These are phyloP conservation scores for Theobroma grandiflorum DNA, from an alignment of 441 rosid species.

Conservation along the genomic window DNA sequence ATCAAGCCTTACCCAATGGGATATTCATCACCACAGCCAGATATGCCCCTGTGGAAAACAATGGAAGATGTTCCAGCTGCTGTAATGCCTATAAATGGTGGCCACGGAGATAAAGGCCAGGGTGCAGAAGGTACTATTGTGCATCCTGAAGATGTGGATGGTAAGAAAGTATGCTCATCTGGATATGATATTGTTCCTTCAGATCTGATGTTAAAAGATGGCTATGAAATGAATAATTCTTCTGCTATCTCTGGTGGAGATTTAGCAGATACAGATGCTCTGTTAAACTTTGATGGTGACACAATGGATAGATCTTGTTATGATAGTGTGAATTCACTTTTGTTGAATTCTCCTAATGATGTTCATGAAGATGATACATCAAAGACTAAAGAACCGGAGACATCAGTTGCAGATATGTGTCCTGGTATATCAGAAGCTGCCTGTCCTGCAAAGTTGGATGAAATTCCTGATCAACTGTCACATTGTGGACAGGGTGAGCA, in stretches of 20 bases:
- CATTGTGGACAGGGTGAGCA: conserved; percentile 33
- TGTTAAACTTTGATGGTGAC: conserved; percentile 42
- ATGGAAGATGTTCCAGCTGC: conserved; percentile 43
- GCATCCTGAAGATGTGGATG: conserved; percentile 35
- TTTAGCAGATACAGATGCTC: conserved; percentile 40
- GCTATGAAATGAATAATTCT: conserved; percentile 33
- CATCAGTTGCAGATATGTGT: conserved; percentile 25
- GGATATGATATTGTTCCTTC: conserved; percentile 25
- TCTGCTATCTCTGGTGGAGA: conserved; percentile 42
- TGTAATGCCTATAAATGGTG: conserved; percentile 42
- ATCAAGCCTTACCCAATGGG: conserved; percentile 34
- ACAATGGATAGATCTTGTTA: conserved; percentile 29
- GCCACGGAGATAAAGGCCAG: conserved; percentile 37
- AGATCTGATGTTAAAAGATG: conserved; percentile 32
- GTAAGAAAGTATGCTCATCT: conserved; percentile 28
- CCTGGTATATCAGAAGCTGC: conserved; percentile 30
- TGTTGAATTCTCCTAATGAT: conserved; percentile 32
- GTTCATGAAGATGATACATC: conserved; percentile 29
- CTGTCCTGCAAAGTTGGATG: conserved; percentile 33
- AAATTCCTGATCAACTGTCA: conserved; percentile 32
- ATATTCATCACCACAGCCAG: conserved; percentile 39
- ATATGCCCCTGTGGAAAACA: conserved; percentile 46
- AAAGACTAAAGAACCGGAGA: conserved; percentile 32
- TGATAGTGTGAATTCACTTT: conserved; percentile 29
- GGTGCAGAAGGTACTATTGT: conserved; percentile 29